Percentiles rank a stretch among this genome's conserved stretches.
phyloP scores from a whole-genome alignment of 345 rosid genomes.

The Noccaea caerulescens region DNA sequence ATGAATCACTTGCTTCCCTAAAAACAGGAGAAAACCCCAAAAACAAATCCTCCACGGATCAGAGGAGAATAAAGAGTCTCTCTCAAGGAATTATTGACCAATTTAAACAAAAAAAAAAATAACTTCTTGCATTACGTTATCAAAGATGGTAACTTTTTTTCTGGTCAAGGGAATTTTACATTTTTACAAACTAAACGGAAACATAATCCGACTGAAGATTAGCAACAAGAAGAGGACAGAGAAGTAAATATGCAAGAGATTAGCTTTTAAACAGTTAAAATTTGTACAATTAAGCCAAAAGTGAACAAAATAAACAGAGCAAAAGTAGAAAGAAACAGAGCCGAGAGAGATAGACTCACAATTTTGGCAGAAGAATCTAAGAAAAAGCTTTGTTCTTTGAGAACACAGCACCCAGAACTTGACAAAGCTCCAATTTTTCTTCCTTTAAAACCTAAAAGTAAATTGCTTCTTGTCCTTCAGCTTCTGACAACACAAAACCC shows the following conservation, averaged over 20 bases:
- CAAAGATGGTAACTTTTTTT: conserved; percentile 14
- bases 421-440: conserved; percentile 44
- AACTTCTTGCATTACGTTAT: conserved; percentile 5
- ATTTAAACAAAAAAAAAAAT: background rate
- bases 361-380: conserved; percentile 46
- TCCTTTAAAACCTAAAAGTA: conserved; percentile 40
- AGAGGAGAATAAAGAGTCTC: conserved; percentile 6
- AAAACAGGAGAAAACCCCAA: conserved; percentile 15
- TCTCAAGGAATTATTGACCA: background rate
- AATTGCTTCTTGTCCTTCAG: conserved; percentile 41
- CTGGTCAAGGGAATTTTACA: background rate
- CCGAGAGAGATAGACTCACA: conserved; percentile 46
- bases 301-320: conserved; percentile 5
- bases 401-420: conserved; percentile 32
- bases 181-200: background rate
- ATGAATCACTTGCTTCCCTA: conserved; percentile 46
- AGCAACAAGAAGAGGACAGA: conserved; percentile 4
- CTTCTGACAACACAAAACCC: conserved; percentile 36
- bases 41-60: conserved; percentile 26
- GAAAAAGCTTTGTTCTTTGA: conserved; percentile 37
- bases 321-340: conserved; percentile 39
- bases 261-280: background rate
- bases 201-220: background rate
- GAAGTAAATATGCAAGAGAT: conserved; percentile 3
- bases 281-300: conserved; percentile 16